phyloP scores from a whole-genome alignment of 495 filamentous ascomycete genomes.

The Symbiotaphrina buchneri region DNA sequence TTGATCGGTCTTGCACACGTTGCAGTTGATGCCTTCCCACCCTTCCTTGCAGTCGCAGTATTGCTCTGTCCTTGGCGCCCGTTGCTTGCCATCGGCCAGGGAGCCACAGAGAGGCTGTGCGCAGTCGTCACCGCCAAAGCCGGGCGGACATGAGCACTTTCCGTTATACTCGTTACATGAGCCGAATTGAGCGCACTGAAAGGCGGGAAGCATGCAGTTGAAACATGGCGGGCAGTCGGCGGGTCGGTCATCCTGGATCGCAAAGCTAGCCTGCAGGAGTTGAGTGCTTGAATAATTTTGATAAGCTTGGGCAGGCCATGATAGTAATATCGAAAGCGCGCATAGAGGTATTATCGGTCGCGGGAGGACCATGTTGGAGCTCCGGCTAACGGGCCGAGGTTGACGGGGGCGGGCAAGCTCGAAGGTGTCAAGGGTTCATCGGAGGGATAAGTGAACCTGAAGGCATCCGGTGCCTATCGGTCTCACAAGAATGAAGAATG shows the following conservation, averaged over 20 bases:
- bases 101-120: conserved; percentile 73
- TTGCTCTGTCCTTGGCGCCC: conserved; percentile 29
- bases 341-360: no score
- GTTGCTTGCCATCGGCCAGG: conserved; percentile 54
- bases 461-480: no score
- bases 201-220: conserved; percentile 88
- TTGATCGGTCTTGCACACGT: conserved; percentile 60
- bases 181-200: conserved; percentile 74
- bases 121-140: conserved; percentile 87
- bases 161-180: conserved; percentile 70
- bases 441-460: no score
- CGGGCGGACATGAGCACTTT: conserved; percentile 75
- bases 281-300: conserved; percentile 18
- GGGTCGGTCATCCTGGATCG: conserved; percentile 27
- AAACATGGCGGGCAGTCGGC: conserved; percentile 53
- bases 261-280: conserved; percentile 25
- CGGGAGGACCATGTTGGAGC: no score
- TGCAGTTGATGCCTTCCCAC: conserved; percentile 98
- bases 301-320: no score
- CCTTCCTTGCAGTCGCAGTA: conserved; percentile 78
- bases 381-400: no score
- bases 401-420: no score
- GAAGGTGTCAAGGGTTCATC: no score
- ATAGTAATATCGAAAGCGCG: no score
- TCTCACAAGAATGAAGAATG: no score